phyloP scores from a whole-genome alignment of 176 grass and related monocot genomes.

The Musa beccarii region DNA sequence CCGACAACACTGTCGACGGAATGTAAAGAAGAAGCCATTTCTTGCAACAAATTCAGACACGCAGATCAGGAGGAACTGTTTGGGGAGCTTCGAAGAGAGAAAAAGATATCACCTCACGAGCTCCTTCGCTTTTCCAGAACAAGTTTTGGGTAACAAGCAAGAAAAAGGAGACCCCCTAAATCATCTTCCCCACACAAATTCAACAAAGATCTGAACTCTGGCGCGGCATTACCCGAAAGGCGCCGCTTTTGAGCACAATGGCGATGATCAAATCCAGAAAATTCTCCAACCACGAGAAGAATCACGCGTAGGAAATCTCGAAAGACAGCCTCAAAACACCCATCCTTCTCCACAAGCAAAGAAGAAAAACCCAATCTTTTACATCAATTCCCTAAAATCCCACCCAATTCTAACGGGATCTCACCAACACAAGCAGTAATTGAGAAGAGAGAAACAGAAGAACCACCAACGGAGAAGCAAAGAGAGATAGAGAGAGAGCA shows the following conservation, averaged over 20 bases:
- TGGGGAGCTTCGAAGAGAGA: not conserved
- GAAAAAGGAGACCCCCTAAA: not conserved
- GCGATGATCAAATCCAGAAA: not conserved
- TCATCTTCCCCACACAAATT: not conserved
- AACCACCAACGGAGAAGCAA: not conserved
- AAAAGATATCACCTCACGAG: slow-evolving; percentile 52
- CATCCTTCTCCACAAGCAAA: not conserved
- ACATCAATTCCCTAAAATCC: not conserved
- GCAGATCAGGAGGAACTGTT: slow-evolving; percentile 6
- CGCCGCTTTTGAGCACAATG: not conserved
- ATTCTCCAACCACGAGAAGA: not conserved
- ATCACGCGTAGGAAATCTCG: not conserved
- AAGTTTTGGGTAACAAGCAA: slow-evolving; percentile 47
- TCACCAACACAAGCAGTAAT: not conserved
- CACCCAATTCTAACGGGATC: not conserved
- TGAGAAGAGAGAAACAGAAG: not conserved
- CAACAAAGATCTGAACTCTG: slow-evolving; percentile 4
- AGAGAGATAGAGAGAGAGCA: not conserved
- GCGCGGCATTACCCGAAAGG: not conserved
- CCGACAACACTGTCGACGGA: slow-evolving; percentile 60
- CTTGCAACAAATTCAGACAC: not conserved
- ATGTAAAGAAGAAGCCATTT: slow-evolving; percentile 48
- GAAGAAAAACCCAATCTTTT: not conserved
- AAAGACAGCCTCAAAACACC: not conserved
- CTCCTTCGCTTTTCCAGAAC: slow-evolving; percentile 26